Percentiles rank a stretch among this genome's conserved stretches.
phyloP scores from a whole-genome alignment of 805 yeast species.

The Suhomyces tanzawaensis region DNA sequence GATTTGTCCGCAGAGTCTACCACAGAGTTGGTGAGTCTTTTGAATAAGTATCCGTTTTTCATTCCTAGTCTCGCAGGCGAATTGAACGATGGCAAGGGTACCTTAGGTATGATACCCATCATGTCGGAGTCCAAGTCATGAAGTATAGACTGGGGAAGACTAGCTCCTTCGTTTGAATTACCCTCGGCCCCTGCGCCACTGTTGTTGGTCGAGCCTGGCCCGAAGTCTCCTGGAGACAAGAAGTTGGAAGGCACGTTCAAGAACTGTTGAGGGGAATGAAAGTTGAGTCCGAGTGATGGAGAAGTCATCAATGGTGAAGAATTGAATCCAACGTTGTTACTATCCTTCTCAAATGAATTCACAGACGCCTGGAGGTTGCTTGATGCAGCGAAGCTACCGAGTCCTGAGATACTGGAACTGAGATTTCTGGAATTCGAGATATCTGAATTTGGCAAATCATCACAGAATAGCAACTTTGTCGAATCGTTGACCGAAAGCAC shows the following conservation, averaged over 20 bases:
- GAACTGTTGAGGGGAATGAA: slow-evolving; percentile 40
- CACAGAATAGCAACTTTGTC: slow-evolving; percentile 42
- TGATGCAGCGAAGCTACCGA: no score
- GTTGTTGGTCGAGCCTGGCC: slow-evolving; percentile 2
- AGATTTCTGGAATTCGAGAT: background rate
- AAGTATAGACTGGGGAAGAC: slow-evolving; percentile 20
- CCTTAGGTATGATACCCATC: slow-evolving; percentile 56
- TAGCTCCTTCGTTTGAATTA: background rate
- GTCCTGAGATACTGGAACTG: background rate
- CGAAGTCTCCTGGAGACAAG: slow-evolving; percentile 29
- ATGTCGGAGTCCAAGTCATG: slow-evolving; percentile 51
- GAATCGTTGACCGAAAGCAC: slow-evolving; percentile 66
- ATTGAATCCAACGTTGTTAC: background rate
- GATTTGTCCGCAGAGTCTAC: background rate
- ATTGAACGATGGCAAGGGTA: slow-evolving; percentile 64
- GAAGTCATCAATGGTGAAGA: slow-evolving; percentile 24
- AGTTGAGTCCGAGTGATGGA: slow-evolving; percentile 28
- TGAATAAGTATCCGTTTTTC: slow-evolving; percentile 65
- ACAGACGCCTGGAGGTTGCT: background rate
- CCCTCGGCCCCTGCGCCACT: slow-evolving; percentile 1
- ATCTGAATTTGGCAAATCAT: background rate
- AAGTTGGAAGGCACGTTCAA: slow-evolving; percentile 31
- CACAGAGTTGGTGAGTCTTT: slow-evolving; percentile 23
- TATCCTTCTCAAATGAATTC: background rate
- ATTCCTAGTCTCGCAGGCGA: slow-evolving; percentile 70